phyloP scores from a whole-genome alignment of 345 rosid species.

The Sapria himalayana region DNA sequence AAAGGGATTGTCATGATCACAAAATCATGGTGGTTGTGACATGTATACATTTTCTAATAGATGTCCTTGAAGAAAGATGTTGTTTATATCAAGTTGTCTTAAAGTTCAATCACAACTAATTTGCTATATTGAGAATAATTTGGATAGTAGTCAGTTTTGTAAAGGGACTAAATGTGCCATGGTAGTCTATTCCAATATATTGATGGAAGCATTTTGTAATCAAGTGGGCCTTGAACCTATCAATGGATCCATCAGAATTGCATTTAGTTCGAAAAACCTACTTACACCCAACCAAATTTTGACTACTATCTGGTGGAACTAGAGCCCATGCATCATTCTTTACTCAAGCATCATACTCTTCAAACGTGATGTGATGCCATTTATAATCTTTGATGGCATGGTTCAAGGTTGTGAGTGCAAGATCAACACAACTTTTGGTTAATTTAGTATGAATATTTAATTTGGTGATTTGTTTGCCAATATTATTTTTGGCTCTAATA shows the following conservation, averaged over 20 bases:
- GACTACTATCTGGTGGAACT: neutral
- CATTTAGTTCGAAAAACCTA: neutral
- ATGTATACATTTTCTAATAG: neutral
- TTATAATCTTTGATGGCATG: no score
- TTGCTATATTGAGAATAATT: neutral
- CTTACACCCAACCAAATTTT: neutral
- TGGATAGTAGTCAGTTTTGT: no score
- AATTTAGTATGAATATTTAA: neutral
- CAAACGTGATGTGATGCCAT: no score
- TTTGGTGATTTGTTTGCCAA: neutral
- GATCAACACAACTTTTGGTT: neutral
- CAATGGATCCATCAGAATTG: neutral
- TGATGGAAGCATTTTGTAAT: neutral
- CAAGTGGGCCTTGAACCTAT: no score
- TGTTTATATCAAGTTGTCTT: neutral
- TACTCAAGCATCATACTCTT: no score
- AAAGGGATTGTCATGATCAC: neutral
- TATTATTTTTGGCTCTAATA: neutral
- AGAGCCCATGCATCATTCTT: neutral
- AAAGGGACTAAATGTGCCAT: neutral
- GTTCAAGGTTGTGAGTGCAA: no score
- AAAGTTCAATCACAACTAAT: neutral
- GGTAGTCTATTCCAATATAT: neutral
- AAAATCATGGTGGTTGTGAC: neutral
- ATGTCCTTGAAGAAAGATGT: neutral